Base-by-base conservation (phyloP, 2,329 filamentous ascomycete genomes). In the Didymella segeticola region DNA sequence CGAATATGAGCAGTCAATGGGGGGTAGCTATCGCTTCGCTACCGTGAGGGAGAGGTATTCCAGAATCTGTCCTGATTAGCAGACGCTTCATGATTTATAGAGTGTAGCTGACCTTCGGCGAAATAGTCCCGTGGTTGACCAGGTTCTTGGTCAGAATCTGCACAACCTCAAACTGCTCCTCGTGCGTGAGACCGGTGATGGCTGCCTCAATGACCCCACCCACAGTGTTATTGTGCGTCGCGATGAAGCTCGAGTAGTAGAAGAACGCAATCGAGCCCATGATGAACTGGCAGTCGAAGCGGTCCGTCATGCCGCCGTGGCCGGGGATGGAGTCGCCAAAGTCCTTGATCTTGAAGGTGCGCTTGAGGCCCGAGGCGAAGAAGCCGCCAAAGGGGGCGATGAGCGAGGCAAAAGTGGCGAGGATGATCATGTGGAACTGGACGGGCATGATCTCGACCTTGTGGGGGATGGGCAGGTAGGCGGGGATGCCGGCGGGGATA, bases 221-320 rank as follows among this genome's bases (percentile, higher is more conserved):
- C 17, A 96, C 88, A 51, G 83, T 91, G 31, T 89, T 87, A 75
- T 93, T 91, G 81, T 96, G 87, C 6, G 91, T 83, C 4, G 93
- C 93, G 69, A 99, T 93, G 75, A 99, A 99, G 70, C 90, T 95
- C 75, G 97, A 93, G 78, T 96, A 99, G 79, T 99, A 99, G 84
- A 99, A 93, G 80, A 92, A 98, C 14, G 93, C 86, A 69, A 99
- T 98, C 77, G 96, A 95, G 8, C 95, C 95, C 95, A 99, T 99
- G 80, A 98, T 98, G 79, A 99, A 99, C 73, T 99, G 95, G 75
- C 95, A 99, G 73, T 99, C 95, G 93, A 99, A 98, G 58, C 95
- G 90, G 74, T 99, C 95, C 14, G 95, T 99, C 79, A 99, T 98
- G 65, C 95, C 95, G 57, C 95, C 95, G 69, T 99, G 95, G 19